Percentiles rank a stretch among this genome's conserved stretches.
These are phyloP conservation scores for Malus sylvestris DNA, from an alignment of 306 rosid species.

Conservation along the genomic window DNA sequence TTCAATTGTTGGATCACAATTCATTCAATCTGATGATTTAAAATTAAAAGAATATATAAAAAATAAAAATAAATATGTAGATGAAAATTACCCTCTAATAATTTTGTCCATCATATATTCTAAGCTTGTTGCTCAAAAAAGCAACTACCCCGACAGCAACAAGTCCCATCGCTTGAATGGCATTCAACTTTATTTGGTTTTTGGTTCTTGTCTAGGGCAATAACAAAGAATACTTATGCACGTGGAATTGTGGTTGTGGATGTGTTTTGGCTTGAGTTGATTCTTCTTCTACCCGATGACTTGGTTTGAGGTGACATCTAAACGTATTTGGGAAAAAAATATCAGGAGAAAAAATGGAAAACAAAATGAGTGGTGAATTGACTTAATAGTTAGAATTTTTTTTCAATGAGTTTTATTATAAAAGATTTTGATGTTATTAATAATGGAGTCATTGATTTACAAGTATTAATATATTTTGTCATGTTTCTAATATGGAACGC, in stretches of 20 bases:
- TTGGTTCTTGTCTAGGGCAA: slow-evolving; percentile 1
- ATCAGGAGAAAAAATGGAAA: no score
- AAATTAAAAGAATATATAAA: no score
- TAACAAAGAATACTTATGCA: background rate
- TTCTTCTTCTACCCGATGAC: background rate
- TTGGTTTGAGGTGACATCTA: background rate
- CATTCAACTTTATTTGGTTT: slow-evolving; percentile 31
- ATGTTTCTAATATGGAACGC: no score
- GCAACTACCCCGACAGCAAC: background rate
- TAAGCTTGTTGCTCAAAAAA: background rate
- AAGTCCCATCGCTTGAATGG: slow-evolving; percentile 4
- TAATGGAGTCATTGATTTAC: no score
- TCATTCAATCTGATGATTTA: accelerated
- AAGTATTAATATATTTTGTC: no score
- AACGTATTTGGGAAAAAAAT: background rate
- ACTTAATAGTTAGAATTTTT: no score
- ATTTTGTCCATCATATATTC: background rate
- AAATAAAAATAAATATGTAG: no score
- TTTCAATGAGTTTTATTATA: no score
- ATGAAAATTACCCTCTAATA: background rate
- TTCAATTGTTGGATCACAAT: background rate
- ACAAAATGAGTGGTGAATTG: background rate
- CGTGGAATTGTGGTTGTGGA: background rate
- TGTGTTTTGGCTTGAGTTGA: background rate
- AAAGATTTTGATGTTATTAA: background rate